phyloP scores from a whole-genome alignment of 345 rosid genomes.

The Lepidium didymum region DNA sequence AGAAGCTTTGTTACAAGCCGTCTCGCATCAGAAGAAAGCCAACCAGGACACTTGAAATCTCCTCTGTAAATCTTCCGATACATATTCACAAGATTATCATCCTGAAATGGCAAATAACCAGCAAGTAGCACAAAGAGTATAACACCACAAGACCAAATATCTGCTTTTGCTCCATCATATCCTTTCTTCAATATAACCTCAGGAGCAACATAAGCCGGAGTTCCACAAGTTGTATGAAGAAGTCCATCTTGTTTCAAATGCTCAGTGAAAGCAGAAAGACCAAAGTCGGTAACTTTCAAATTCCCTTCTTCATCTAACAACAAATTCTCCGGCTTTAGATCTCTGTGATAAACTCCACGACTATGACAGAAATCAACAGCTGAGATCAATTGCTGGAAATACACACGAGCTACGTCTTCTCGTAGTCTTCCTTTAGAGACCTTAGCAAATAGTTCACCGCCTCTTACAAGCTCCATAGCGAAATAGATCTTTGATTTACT shows the following conservation, averaged over 20 bases:
- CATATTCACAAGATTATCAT: slow-evolving; percentile 72
- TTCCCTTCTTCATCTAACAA: slow-evolving; percentile 71
- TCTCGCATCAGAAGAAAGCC: slow-evolving; percentile 79
- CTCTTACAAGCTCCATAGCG: slow-evolving; percentile 89
- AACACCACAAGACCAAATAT: slow-evolving; percentile 95
- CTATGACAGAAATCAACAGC: slow-evolving; percentile 92
- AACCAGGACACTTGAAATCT: slow-evolving; percentile 86
- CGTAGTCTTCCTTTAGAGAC: slow-evolving; percentile 58
- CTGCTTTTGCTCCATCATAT: slow-evolving; percentile 87
- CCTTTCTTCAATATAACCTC: slow-evolving; percentile 84
- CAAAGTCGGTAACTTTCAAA: slow-evolving; percentile 81
- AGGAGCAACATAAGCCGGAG: slow-evolving; percentile 90
- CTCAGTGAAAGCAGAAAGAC: slow-evolving; percentile 74
- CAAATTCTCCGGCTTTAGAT: slow-evolving; percentile 81
- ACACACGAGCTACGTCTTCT: slow-evolving; percentile 68
- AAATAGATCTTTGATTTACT: slow-evolving; percentile 90
- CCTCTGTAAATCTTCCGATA: slow-evolving; percentile 79
- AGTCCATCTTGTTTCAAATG: slow-evolving; percentile 74
- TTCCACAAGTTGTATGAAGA: slow-evolving; percentile 82
- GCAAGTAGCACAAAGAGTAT: slow-evolving; percentile 80
- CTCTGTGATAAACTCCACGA: slow-evolving; percentile 89
- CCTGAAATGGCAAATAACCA: slow-evolving; percentile 83
- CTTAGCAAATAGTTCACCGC: slow-evolving; percentile 76
- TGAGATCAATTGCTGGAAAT: slow-evolving; percentile 75
- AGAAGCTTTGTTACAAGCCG: slow-evolving; percentile 68